Evolutionary conservation across 306 rosid species (phyloP).

Genomic region (Citrullus mucosospermus): DNA sequence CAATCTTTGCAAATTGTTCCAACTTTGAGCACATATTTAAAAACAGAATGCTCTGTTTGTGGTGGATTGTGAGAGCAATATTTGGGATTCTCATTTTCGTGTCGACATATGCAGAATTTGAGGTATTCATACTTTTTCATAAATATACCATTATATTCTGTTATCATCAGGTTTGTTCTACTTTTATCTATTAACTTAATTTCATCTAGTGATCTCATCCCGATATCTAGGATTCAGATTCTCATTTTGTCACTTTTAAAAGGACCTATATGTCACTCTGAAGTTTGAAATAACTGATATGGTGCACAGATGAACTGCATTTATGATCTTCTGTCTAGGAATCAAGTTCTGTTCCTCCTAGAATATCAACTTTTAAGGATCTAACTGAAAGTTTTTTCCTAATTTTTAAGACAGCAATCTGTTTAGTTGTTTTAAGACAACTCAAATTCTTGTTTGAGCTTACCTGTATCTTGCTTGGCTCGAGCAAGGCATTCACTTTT

Average conservation of each 20-base stretch:
- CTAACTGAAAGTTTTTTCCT: no score
- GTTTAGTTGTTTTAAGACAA: no score
- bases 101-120: conserved; percentile 27
- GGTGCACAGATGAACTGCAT: no score
- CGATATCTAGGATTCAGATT: not conserved
- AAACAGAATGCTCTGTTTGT: conserved; percentile 40
- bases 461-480: no score
- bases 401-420: no score
- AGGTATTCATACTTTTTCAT: conserved; percentile 25
- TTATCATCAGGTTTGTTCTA: not conserved
- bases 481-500: no score
- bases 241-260: not conserved
- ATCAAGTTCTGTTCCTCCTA: no score
- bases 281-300: not conserved
- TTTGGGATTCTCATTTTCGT: conserved; percentile 35
- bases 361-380: no score
- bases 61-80: conserved; percentile 71
- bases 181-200: not conserved
- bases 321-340: no score
- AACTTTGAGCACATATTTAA: conserved; percentile 26
- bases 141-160: not conserved
- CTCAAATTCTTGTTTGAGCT: no score
- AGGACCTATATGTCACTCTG: not conserved
- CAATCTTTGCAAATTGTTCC: conserved; percentile 42
- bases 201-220: not conserved